Evolutionary conservation across 768 basidiomycete genomes (phyloP).

Genomic region (Pisolithus albus): DNA sequence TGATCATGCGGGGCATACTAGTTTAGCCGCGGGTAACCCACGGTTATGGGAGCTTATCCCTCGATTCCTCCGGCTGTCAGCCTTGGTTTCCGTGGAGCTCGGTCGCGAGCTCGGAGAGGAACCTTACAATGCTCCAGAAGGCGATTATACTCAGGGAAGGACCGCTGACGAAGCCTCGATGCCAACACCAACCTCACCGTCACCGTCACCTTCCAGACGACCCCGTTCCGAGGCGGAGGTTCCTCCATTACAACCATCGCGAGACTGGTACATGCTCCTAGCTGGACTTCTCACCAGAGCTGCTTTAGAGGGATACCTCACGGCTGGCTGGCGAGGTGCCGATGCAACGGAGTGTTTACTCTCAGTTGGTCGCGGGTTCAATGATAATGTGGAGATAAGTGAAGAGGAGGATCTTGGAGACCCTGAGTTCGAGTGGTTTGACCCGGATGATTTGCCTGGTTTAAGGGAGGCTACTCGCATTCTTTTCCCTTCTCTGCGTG

Average conservation of each 20-base stretch:
- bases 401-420: slow-evolving; percentile 29
- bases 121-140: slow-evolving; percentile 32
- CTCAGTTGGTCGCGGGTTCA: slow-evolving; percentile 58
- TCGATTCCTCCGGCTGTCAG: slow-evolving; percentile 70
- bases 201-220: slow-evolving; percentile 11
- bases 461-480: slow-evolving; percentile 59
- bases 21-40: slow-evolving; percentile 49
- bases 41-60: slow-evolving; percentile 61
- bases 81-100: slow-evolving; percentile 70
- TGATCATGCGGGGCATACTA: slow-evolving; percentile 14
- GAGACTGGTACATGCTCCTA: slow-evolving; percentile 78
- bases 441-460: slow-evolving; percentile 72
- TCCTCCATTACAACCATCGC: slow-evolving; percentile 57
- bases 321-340: slow-evolving; percentile 71
- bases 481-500: slow-evolving; percentile 54
- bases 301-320: slow-evolving; percentile 78
- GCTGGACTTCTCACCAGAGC: slow-evolving; percentile 75
- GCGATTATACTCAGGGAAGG: slow-evolving; percentile 24
- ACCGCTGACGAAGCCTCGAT: slow-evolving; percentile 12
- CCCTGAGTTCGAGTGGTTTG: slow-evolving; percentile 47
- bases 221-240: slow-evolving; percentile 34
- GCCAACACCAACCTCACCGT: slow-evolving; percentile 9
- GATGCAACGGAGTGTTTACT: slow-evolving; percentile 66
- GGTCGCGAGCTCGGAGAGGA: slow-evolving; percentile 62
- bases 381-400: slow-evolving; percentile 18